These are phyloP conservation scores for Pythium scleroteichum DNA, from an alignment of 352 stramenopile genomes.

Conservation along the genomic window DNA sequence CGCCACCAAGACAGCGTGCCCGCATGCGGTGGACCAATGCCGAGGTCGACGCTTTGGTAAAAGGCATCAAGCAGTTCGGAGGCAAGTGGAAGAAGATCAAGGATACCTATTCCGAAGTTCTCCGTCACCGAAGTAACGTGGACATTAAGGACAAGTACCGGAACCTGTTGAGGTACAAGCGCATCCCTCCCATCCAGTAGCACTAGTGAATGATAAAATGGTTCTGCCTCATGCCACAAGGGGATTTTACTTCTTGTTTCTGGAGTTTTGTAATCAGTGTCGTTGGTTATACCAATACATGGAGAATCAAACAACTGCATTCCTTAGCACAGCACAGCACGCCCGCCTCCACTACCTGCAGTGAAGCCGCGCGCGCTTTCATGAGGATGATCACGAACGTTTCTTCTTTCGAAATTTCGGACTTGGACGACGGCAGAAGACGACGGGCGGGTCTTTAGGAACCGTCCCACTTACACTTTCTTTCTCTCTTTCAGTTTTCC, in stretches of 20 bases:
- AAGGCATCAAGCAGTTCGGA: slow-evolving; percentile 58
- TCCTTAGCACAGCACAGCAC: slow-evolving; percentile 13
- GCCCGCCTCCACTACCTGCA: neutral
- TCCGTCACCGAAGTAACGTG: slow-evolving; percentile 63
- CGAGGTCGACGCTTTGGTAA: slow-evolving; percentile 57
- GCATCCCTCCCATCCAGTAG: slow-evolving; percentile 28
- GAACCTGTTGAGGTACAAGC: slow-evolving; percentile 58
- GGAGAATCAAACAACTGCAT: slow-evolving; percentile 18
- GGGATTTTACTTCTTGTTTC: too few relatives aligned
- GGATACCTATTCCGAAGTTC: slow-evolving; percentile 42
- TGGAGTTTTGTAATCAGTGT: slow-evolving; percentile 4
- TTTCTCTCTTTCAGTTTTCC: slow-evolving; percentile 4
- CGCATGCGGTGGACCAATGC: slow-evolving; percentile 50
- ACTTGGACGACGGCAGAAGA: slow-evolving; percentile 17
- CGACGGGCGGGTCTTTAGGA: neutral
- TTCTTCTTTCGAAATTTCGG: slow-evolving; percentile 23
- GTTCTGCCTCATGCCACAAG: too few relatives aligned
- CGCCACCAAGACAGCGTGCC: too few relatives aligned
- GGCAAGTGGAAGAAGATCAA: slow-evolving; percentile 72
- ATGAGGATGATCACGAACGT: slow-evolving; percentile 9
- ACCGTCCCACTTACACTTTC: slow-evolving; percentile 5
- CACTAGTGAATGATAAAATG: too few relatives aligned
- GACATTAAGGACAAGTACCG: slow-evolving; percentile 87
- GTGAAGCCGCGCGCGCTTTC: neutral
- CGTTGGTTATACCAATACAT: slow-evolving; percentile 6